phyloP scores from a whole-genome alignment of 2,329 filamentous ascomycete species.

The Hypoxylon sp. region DNA sequence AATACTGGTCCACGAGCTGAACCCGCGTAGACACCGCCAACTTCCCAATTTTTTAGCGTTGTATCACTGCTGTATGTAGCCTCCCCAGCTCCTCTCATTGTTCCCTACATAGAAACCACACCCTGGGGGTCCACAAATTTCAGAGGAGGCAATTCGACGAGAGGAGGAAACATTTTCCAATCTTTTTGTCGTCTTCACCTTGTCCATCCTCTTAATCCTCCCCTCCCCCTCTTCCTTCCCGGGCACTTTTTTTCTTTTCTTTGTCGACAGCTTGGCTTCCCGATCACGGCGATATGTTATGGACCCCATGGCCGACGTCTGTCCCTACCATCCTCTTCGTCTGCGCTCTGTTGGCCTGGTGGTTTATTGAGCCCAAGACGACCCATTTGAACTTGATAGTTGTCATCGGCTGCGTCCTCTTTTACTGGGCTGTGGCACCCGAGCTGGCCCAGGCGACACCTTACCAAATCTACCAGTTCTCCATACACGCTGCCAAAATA shows the following conservation, averaged over 20 bases:
- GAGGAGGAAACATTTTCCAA: conserved; percentile 47
- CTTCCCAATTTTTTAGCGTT: conserved; percentile 17
- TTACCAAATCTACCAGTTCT: conserved; percentile 55
- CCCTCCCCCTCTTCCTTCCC: conserved; percentile 40
- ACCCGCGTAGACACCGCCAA: conserved; percentile 9
- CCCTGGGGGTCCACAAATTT: conserved; percentile 35
- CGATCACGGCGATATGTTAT: conserved; percentile 64
- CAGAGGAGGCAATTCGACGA: conserved; percentile 42
- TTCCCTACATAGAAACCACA: conserved; percentile 14
- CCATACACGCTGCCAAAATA: conserved; percentile 56
- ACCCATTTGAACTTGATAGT: conserved; percentile 61
- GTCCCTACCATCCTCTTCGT: conserved; percentile 62
- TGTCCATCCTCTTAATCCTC: conserved; percentile 36
- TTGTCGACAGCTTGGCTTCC: conserved; percentile 49
- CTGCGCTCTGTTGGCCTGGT: conserved; percentile 61
- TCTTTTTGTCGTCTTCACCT: conserved; percentile 34
- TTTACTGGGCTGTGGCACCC: conserved; percentile 61
- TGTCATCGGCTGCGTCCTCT: conserved; percentile 58
- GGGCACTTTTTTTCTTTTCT: conserved; percentile 43
- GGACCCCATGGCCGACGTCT: conserved; percentile 63
- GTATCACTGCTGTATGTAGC: conserved; percentile 26
- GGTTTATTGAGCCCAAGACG: conserved; percentile 62
- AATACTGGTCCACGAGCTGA: too few relatives aligned
- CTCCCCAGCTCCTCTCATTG: conserved; percentile 17
- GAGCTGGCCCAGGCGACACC: conserved; percentile 58